phyloP scores from a whole-genome alignment of 2,329 filamentous ascomycete species.

The Keithomyces neogunnii region DNA sequence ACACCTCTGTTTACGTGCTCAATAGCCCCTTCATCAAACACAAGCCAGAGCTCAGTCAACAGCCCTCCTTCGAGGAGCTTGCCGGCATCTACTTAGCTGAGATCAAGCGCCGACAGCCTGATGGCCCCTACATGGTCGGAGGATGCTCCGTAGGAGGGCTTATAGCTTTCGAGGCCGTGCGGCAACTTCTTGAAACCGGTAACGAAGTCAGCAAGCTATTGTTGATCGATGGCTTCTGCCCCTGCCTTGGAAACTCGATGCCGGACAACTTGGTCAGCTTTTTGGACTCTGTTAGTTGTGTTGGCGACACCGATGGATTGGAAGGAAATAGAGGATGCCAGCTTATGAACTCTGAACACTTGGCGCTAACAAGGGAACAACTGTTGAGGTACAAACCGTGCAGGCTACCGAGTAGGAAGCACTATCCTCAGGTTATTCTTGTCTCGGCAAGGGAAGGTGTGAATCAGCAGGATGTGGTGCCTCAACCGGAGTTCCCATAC shows the following conservation, averaged over 20 bases:
- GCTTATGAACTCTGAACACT: no score
- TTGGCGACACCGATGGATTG: no score
- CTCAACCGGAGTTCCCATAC: neutral
- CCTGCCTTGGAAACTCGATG: neutral
- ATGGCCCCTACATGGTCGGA: conserved; percentile 56
- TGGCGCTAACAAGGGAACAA: no score
- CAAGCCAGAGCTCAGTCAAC: neutral
- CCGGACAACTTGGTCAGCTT: no score
- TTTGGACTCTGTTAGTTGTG: no score
- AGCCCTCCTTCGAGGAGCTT: neutral
- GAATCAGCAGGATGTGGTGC: neutral
- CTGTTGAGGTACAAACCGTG: no score
- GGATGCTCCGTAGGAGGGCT: conserved; percentile 69
- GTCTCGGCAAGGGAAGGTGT: neutral
- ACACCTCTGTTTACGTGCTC: neutral
- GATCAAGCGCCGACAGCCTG: conserved; percentile 61
- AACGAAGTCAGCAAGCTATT: conserved; percentile 52
- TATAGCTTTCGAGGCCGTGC: conserved; percentile 57
- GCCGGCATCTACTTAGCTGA: conserved; percentile 30
- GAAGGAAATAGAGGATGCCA: no score
- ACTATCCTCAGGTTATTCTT: no score
- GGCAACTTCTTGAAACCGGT: conserved; percentile 46
- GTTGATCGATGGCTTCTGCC: conserved; percentile 44
- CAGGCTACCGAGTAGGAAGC: no score
- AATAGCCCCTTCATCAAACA: neutral